phyloP scores from a whole-genome alignment of 2,329 filamentous ascomycete species.

The Fusarium beomiforme region DNA sequence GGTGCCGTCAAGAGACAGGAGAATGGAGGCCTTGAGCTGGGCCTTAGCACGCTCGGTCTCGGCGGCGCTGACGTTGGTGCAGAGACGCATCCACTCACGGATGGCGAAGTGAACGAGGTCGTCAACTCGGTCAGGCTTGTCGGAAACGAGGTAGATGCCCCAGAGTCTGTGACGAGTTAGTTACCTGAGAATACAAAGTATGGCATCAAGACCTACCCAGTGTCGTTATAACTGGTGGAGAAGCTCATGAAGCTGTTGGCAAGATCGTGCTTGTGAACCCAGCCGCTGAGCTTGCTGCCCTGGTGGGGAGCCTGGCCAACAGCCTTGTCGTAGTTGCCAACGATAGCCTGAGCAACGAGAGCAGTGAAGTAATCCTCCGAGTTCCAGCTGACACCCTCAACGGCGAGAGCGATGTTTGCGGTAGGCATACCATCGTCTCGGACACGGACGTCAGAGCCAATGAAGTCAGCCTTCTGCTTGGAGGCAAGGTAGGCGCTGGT shows the following conservation, averaged over 20 bases:
- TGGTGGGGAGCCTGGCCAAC: constrained; percentile 98
- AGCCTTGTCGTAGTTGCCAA: constrained; percentile 99
- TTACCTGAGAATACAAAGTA: neutral
- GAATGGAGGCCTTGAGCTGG: constrained; percentile 97
- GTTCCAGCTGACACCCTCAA: constrained; percentile 99
- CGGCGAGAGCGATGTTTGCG: constrained; percentile 97
- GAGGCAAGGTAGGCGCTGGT: constrained; percentile 79
- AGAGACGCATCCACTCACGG: constrained; percentile 97
- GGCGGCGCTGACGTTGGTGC: constrained; percentile 84
- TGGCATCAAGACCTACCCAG: constrained; percentile 72
- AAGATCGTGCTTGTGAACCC: constrained; percentile 92
- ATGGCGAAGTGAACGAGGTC: constrained; percentile 98
- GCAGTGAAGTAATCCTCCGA: constrained; percentile 99
- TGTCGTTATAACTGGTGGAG: constrained; percentile 99
- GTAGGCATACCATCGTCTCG: constrained; percentile 96
- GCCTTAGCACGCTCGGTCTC: constrained; percentile 99
- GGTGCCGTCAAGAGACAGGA: constrained; percentile 96
- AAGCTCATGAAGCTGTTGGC: constrained; percentile 99
- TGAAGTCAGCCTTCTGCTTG: constrained; percentile 92
- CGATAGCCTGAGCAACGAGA: constrained; percentile 96
- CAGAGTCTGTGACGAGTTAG: constrained; percentile 76
- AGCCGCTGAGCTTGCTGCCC: constrained; percentile 96
- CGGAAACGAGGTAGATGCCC: constrained; percentile 98
- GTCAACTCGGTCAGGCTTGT: constrained; percentile 87
- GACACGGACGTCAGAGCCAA: constrained; percentile 94